Base-by-base conservation (phyloP, 768 basidiomycete genomes). In the Trametes elegans region DNA sequence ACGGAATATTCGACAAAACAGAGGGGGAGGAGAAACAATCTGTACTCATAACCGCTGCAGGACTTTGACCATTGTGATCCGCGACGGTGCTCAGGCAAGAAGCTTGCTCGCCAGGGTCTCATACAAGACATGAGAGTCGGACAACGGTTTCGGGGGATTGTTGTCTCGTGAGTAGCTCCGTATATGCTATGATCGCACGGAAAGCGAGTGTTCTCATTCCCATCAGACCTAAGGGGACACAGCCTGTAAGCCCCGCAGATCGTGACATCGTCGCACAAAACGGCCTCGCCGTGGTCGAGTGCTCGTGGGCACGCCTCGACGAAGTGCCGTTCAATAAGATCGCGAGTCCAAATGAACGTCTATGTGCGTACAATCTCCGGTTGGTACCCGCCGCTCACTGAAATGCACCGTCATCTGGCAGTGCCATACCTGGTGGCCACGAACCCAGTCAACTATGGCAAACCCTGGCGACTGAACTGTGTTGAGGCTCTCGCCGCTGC, bases 51-150 rank as follows among this genome's bases (percentile, higher is more conserved):
- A 3, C 3, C 38, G 1, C 21, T 7, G 6, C 52, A 96, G 94
- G 96, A 99, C 68, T 98, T 99, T 71, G 88, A 90, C 68, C 97
- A 99, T 68, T 99, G 97, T 67, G 96, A 99, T 69, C 95, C 96
- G 0, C 85, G 86, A 42, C 75, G 83, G 49, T 90, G 87, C 62
- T 85, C 83, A 4, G 97, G 97, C 3, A 98, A 97, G 76, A 95
- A 91, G 67, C 82, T 99, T 5, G 78, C 91, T 3, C 77, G 97
- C 8, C 79, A 93, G 16, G 90, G 91, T 2, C 73, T 99, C 21
- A 88, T 98, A 67, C 84, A 80, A 56, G 85, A 91, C 50, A 82
- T 99, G 52, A 78, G 83, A 53, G 80, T 98, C 11, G 95, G 95
- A 0, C 77, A 87, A 29, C 79, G 90, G 39, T 98, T 98, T 69